Conservation (phyloP, 768 basidiomycete species). For the Auriculariales sp. region DNA sequence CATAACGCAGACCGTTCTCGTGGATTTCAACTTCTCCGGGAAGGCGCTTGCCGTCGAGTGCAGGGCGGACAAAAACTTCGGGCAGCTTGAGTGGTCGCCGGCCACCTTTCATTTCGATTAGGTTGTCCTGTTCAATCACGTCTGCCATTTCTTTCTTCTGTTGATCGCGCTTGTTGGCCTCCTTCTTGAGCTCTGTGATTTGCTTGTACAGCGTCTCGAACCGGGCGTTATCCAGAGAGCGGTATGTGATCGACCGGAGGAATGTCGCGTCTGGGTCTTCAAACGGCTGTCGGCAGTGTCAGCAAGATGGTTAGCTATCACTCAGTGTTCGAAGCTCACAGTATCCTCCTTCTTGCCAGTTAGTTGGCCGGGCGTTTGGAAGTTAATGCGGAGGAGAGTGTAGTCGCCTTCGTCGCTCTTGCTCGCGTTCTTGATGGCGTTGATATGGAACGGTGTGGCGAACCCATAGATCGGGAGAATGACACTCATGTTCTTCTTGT, state of each 20-base stretch:
- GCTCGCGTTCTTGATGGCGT: constrained; percentile 93
- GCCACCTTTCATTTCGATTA: constrained; percentile 72
- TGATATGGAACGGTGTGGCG: constrained; percentile 95
- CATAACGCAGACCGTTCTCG: constrained; percentile 89
- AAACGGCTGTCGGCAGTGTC: constrained; percentile 47
- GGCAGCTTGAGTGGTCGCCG: constrained; percentile 73
- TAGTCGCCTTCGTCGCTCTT: constrained; percentile 95
- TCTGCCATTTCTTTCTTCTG: constrained; percentile 98
- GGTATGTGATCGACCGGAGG: constrained; percentile 87
- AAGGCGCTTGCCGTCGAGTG: constrained; percentile 85
- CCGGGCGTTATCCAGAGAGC: constrained; percentile 77
- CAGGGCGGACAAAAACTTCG: constrained; percentile 87
- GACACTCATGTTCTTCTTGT: constrained; percentile 80
- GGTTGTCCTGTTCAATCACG: constrained; percentile 85
- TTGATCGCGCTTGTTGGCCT: constrained; percentile 91
- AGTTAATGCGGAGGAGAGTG: constrained; percentile 91
- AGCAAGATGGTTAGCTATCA: not conserved
- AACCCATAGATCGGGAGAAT: constrained; percentile 89
- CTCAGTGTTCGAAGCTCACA: constrained; percentile 25
- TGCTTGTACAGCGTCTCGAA: constrained; percentile 81
- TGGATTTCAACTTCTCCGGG: constrained; percentile 99
- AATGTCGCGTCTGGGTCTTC: constrained; percentile 96
- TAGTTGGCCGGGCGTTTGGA: constrained; percentile 94
- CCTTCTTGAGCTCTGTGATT: constrained; percentile 80
- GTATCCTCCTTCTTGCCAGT: constrained; percentile 98